These are phyloP conservation scores for Pascua guehoae DNA, from an alignment of 1,284 basidiomycete genomes.

Conservation along the genomic window DNA sequence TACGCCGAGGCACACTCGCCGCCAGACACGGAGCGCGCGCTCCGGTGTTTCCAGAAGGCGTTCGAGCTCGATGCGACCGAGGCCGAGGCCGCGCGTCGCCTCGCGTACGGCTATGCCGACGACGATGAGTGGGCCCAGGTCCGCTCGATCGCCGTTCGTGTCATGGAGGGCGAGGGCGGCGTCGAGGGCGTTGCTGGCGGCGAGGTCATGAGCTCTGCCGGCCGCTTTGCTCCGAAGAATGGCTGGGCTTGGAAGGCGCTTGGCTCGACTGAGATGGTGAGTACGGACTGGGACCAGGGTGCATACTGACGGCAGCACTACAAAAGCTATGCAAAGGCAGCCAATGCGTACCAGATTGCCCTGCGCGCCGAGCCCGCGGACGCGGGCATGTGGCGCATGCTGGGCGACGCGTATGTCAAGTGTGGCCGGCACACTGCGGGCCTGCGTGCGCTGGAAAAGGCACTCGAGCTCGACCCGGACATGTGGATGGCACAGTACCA, in stretches of 20 bases:
- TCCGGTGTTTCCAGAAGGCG: conserved; percentile 97
- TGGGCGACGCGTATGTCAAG: conserved; percentile 87
- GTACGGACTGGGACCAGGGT: conserved; percentile 33
- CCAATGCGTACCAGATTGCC: conserved; percentile 82
- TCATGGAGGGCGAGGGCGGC: conserved; percentile 88
- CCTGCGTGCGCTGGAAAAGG: conserved; percentile 76
- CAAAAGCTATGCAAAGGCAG: conserved; percentile 70
- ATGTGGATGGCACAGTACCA: conserved; percentile 84
- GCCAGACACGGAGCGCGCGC: conserved; percentile 76
- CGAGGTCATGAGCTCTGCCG: conserved; percentile 51
- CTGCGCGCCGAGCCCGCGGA: conserved; percentile 77
- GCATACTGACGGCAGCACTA: conserved; percentile 57
- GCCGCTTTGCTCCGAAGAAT: conserved; percentile 65
- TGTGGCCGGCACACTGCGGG: conserved; percentile 86
- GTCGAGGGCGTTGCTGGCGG: conserved; percentile 60
- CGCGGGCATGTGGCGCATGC: conserved; percentile 74
- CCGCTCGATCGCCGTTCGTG: conserved; percentile 82
- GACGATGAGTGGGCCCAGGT: conserved; percentile 95
- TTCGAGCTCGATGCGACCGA: conserved; percentile 93
- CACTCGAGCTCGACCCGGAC: conserved; percentile 62
- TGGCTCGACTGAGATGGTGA: conserved; percentile 85
- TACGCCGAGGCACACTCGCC: conserved; percentile 71
- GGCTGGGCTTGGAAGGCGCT: conserved; percentile 99
- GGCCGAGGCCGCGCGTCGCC: conserved; percentile 72
- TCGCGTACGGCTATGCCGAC: conserved; percentile 87